A percentile compares a stretch with the other conserved stretches of the same genome.
Conservation (phyloP, 75 land plant genomes). For the Ceratopteris richardii region DNA sequence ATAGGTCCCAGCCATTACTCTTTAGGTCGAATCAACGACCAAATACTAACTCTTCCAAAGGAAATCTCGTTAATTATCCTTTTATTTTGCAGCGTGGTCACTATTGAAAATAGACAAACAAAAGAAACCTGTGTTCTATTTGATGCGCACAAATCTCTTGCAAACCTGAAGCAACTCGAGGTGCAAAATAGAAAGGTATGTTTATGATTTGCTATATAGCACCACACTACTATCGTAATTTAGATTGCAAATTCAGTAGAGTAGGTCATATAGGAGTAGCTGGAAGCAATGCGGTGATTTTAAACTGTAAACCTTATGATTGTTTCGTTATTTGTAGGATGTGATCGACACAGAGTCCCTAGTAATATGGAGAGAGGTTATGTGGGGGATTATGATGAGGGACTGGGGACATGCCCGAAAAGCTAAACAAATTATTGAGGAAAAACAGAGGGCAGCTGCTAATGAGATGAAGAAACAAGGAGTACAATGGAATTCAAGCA, state of each 20-base stretch:
- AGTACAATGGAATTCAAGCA: slow-evolving; percentile 54
- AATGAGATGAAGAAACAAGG: slow-evolving; percentile 26
- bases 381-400: slow-evolving; percentile 40
- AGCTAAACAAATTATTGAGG: slow-evolving; percentile 55
- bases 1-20: no score
- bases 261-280: no score
- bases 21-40: no score
- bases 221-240: no score
- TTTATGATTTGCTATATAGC: no score
- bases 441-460: slow-evolving; percentile 31
- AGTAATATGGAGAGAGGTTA: slow-evolving; percentile 58
- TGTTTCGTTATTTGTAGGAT: no score
- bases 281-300: no score
- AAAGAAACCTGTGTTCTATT: slow-evolving; percentile 35
- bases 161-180: slow-evolving; percentile 45
- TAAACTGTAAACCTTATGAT: no score
- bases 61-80: no score
- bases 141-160: slow-evolving; percentile 51
- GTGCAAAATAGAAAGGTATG: slow-evolving; percentile 51
- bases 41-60: no score
- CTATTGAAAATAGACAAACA: slow-evolving; percentile 37
- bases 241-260: no score
- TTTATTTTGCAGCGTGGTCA: slow-evolving; percentile 52
- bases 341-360: slow-evolving; percentile 63
- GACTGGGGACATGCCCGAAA: slow-evolving; percentile 64